These are phyloP conservation scores for Immersiella caudata DNA, from an alignment of 495 filamentous ascomycete species.

Conservation along the genomic window DNA sequence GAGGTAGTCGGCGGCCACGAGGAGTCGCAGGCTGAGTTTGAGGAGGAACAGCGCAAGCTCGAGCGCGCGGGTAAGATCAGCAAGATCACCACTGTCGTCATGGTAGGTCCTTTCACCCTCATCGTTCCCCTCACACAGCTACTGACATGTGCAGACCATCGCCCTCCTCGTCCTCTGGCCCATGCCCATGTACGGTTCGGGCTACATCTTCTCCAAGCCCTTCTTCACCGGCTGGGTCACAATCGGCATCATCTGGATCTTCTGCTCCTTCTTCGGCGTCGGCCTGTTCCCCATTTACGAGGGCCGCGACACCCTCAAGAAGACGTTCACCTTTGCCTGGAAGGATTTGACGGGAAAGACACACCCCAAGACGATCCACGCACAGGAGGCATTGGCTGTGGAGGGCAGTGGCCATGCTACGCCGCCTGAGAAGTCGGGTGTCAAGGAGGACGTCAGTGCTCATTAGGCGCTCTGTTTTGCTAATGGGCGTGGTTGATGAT, in stretches of 20 bases:
- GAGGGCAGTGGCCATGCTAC: slow-evolving; percentile 33
- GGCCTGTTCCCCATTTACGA: slow-evolving; percentile 85
- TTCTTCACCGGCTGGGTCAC: slow-evolving; percentile 94
- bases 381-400: slow-evolving; percentile 28
- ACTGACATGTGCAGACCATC: slow-evolving; percentile 52
- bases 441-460: slow-evolving; percentile 27
- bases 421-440: slow-evolving; percentile 35
- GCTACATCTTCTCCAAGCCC: slow-evolving; percentile 84
- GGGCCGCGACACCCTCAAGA: slow-evolving; percentile 67
- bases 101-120: slow-evolving; percentile 40
- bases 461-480: slow-evolving; percentile 1
- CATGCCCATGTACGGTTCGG: slow-evolving; percentile 87
- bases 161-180: slow-evolving; percentile 87
- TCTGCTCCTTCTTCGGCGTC: slow-evolving; percentile 70
- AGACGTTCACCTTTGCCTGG: slow-evolving; percentile 67
- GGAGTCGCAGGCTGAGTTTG: slow-evolving; percentile 39
- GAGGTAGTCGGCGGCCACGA: slow-evolving; percentile 60
- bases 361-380: slow-evolving; percentile 43
- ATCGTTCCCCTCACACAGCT: neutral
- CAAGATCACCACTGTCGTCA: slow-evolving; percentile 70
- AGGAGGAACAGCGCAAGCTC: slow-evolving; percentile 70
- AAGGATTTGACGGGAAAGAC: slow-evolving; percentile 69
- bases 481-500: too few relatives aligned
- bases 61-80: slow-evolving; percentile 76
- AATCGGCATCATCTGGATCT: slow-evolving; percentile 88